Conservation (phyloP, 441 rosid genomes). For the Syzygium malaccense region DNA sequence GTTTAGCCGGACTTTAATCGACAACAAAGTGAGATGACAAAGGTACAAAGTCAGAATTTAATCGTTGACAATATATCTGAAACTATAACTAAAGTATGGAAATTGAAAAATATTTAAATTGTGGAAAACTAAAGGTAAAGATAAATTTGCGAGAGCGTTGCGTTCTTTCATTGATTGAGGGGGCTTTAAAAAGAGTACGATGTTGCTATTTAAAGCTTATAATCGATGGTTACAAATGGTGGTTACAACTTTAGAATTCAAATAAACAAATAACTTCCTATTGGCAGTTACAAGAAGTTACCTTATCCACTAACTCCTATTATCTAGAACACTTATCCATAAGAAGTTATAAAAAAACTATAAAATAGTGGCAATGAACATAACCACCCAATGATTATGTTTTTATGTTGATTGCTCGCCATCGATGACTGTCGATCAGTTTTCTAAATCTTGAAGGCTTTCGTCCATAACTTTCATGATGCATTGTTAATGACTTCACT, state of each 20-base stretch:
- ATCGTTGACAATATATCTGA: too few species aligned
- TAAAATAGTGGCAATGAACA: background rate
- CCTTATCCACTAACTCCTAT: too few species aligned
- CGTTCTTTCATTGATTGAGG: background rate
- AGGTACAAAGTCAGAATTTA: too few species aligned
- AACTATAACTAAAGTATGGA: too few species aligned
- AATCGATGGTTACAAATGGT: background rate
- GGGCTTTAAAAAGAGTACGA: background rate
- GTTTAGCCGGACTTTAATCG: too few species aligned
- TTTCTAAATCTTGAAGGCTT: background rate
- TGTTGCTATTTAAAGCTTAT: background rate
- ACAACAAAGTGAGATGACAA: too few species aligned
- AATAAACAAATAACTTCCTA: background rate
- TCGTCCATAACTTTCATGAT: background rate
- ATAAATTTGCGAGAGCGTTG: background rate
- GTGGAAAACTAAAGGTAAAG: too few species aligned
- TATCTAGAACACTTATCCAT: background rate
- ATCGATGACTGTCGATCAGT: background rate
- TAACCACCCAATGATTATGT: too few species aligned
- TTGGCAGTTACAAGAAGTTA: background rate
- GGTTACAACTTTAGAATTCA: background rate
- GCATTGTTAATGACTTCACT: background rate
- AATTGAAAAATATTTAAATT: too few species aligned
- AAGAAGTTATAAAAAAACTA: background rate
- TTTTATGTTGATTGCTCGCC: too few species aligned